Evolutionary conservation across 352 stramenopile species (phyloP), one percentile per base, ranked within the genome.

Genomic region (Plasmopara viticola): DNA sequence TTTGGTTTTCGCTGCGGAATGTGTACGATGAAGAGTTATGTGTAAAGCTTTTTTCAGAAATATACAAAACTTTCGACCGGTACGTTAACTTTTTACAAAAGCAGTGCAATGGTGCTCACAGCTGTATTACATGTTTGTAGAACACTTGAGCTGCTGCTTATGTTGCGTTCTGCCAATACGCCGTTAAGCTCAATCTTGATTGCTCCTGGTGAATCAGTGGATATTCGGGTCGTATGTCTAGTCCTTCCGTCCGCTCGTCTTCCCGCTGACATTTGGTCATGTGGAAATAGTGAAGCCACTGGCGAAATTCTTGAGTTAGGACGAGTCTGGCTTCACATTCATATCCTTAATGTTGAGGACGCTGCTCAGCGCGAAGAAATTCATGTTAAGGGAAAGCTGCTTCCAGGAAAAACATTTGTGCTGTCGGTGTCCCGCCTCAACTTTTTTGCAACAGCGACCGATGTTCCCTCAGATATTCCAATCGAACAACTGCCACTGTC

Each of bases 1-100:
- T 93, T 45, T 90, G 85, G 85, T 90, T 92, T 56, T 86, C 78
- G 14, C 39, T 95, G 17, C 76, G 72, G 48, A 95, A 95, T 56
- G 72, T 95, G 28, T 94, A 88, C 58, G 85, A 95, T 43, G 81
- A 92, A 72, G 83, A 91, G 15, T 51, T 95, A 40, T 74, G 51
- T 30, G 72, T 95, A 18, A 82, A 81, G 39, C 51, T 91, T 10
- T 72, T 71, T 4, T 70, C 76, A 28, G 55, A 72, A 53, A 60
- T 69, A 5, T 53, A 66, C 45, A 74, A 50, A n/a, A 41, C 63
- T 5, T 60, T 86, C 14, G 64, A 77, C 40, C 70, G 72, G 77
- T 87, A 70, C 44, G 63, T 54, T 51, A 20, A 33, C 17, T 53
- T 43, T 2, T 44, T 25, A 25, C 20, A 2, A 53, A 39, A 4